A percentile compares a stretch with the other conserved stretches of the same genome.
phyloP scores from a whole-genome alignment of 2,329 filamentous ascomycete genomes.

The Phaeophleospora eucalypticola region DNA sequence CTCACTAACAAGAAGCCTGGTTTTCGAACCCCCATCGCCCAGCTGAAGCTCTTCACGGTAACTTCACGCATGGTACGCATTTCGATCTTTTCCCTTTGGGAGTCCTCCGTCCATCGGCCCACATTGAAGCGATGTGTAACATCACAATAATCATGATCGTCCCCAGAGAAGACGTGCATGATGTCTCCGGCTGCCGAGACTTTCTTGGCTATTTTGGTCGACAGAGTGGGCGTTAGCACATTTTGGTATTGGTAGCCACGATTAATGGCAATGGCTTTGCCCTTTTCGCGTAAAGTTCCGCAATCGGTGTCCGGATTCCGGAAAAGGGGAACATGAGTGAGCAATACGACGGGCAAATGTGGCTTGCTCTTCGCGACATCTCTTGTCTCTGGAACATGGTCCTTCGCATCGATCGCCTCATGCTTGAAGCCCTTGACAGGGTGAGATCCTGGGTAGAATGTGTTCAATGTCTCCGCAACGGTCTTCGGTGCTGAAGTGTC shows the following conservation, averaged over 20 bases:
- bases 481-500: slow-evolving; percentile 62
- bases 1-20: slow-evolving; percentile 87
- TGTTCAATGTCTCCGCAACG: slow-evolving; percentile 60
- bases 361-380: slow-evolving; percentile 16
- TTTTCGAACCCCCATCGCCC: slow-evolving; percentile 89
- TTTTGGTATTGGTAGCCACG: slow-evolving; percentile 96
- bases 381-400: slow-evolving; percentile 14
- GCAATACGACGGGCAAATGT: slow-evolving; percentile 79
- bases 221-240: slow-evolving; percentile 74
- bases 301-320: slow-evolving; percentile 79
- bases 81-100: slow-evolving; percentile 50
- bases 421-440: slow-evolving; percentile 15
- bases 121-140: slow-evolving; percentile 62
- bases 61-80: slow-evolving; percentile 61
- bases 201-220: slow-evolving; percentile 68
- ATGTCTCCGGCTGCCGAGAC: slow-evolving; percentile 64
- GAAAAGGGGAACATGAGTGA: slow-evolving; percentile 88
- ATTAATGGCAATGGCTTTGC: slow-evolving; percentile 73
- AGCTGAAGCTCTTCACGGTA: slow-evolving; percentile 90
- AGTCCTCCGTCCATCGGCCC: slow-evolving; percentile 16
- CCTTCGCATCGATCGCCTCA: slow-evolving; percentile 34
- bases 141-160: slow-evolving; percentile 98
- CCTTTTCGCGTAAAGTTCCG: slow-evolving; percentile 79
- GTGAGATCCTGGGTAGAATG: slow-evolving; percentile 36
- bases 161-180: slow-evolving; percentile 83